Conservation (phyloP, 1,139 yeast genomes). For the Kurtzmaniella natalensis region DNA sequence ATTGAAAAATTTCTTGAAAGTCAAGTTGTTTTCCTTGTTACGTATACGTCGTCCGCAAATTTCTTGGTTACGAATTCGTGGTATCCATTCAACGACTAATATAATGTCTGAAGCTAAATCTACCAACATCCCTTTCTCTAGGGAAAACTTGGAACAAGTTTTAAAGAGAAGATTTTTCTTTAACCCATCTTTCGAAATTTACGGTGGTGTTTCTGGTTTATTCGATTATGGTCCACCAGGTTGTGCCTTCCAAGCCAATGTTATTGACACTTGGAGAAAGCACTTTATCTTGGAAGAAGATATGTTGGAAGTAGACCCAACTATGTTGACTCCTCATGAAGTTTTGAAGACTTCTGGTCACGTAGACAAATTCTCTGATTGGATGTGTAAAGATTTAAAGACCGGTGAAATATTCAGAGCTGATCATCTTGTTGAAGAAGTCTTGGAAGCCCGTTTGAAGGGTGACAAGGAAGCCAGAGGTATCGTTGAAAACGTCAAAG, state of each 20-base stretch:
- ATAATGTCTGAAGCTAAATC: slow-evolving; percentile 27
- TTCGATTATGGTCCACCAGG: slow-evolving; percentile 99
- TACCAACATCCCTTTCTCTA: slow-evolving; percentile 52
- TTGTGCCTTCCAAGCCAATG: slow-evolving; percentile 94
- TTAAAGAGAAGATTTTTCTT: slow-evolving; percentile 93
- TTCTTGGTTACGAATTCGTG: no score
- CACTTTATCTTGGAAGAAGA: slow-evolving; percentile 97
- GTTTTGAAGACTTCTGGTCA: slow-evolving; percentile 98
- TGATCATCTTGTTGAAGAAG: slow-evolving; percentile 97
- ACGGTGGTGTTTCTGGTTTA: slow-evolving; percentile 97
- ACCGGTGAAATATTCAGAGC: slow-evolving; percentile 99
- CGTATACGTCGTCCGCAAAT: slow-evolving; percentile 1
- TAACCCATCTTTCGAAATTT: slow-evolving; percentile 95
- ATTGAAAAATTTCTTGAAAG: slow-evolving; percentile 1
- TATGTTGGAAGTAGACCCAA: slow-evolving; percentile 97
- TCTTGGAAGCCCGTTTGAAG: slow-evolving; percentile 88
- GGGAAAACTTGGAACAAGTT: slow-evolving; percentile 86
- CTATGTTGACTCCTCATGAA: slow-evolving; percentile 96
- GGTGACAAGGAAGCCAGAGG: slow-evolving; percentile 98
- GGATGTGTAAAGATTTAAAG: slow-evolving; percentile 96
- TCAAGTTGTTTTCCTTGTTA: slow-evolving; percentile 1
- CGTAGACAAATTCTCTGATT: slow-evolving; percentile 97
- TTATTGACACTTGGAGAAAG: slow-evolving; percentile 94
- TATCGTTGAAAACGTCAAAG: slow-evolving; percentile 46
- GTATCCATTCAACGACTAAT: slow-evolving; percentile 5